phyloP scores from a whole-genome alignment of 2,329 filamentous ascomycete species.

The Xylariaceae sp. region DNA sequence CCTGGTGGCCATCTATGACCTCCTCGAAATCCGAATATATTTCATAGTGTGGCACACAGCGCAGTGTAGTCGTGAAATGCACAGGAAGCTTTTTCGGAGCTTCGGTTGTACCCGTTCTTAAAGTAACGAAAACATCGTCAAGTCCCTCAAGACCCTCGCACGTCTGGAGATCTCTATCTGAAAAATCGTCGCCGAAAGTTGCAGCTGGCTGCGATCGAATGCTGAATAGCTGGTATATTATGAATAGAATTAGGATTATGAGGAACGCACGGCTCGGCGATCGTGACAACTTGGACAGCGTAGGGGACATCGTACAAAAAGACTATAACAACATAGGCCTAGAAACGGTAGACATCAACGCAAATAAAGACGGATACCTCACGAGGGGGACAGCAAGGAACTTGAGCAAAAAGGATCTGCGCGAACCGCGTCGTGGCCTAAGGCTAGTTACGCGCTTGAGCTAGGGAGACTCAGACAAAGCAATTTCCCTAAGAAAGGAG shows the following conservation, averaged over 20 bases:
- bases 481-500: slow-evolving; percentile 13
- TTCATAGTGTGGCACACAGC: slow-evolving; percentile 60
- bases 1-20: slow-evolving; percentile 53
- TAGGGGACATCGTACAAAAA: slow-evolving; percentile 12
- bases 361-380: neutral
- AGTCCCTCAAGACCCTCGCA: slow-evolving; percentile 45
- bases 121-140: slow-evolving; percentile 59
- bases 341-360: slow-evolving; percentile 22
- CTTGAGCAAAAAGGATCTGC: slow-evolving; percentile 5
- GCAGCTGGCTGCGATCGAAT: slow-evolving; percentile 25
- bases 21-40: slow-evolving; percentile 65
- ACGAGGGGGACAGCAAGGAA: neutral
- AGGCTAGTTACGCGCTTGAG: slow-evolving; percentile 4
- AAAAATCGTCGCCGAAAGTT: slow-evolving; percentile 7
- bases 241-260: slow-evolving; percentile 25
- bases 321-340: slow-evolving; percentile 1
- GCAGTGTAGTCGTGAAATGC: slow-evolving; percentile 59
- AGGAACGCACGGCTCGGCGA: slow-evolving; percentile 28
- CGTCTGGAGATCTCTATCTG: slow-evolving; percentile 4
- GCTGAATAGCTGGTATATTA: slow-evolving; percentile 33
- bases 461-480: slow-evolving; percentile 21
- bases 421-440: slow-evolving; percentile 17
- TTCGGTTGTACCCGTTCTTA: slow-evolving; percentile 65
- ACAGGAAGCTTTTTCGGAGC: slow-evolving; percentile 59
- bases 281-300: slow-evolving; percentile 23